Base-by-base conservation (phyloP, 78 protist genomes). In the Polysphondylium violaceum region DNA sequence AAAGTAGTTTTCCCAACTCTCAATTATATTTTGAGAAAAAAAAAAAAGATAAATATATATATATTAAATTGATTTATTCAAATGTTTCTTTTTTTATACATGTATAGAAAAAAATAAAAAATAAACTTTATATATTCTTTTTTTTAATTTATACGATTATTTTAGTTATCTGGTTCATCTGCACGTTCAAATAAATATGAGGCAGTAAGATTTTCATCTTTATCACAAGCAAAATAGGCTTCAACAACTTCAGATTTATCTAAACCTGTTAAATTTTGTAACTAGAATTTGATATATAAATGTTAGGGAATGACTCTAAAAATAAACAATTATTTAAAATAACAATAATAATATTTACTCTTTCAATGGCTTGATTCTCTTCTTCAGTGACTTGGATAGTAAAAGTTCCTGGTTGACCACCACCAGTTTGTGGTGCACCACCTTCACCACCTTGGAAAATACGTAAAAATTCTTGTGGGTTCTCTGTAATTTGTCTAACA, bases 181-280 rank as follows among this genome's bases (percentile, higher is more conserved):
- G 76, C 77, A 55, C 58, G 58, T 56, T 97, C 98, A 61, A 97
- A 90, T 35, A 97, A 88, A 41, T 85, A 95, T 41, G 96, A 95
- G 50, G 98, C 99, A 3, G 99, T 93, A 11, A 96, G 65, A 11
- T 92, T 61, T 63, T 96, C 98, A 73, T 97, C 76, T 86, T 96
- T 97, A 72, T 97, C 98, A 86, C 99, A 97, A 25, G 98, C 97
- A 38, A 97, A 73, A 77, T 94, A 97, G 0, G 99, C 98, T 81
- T 96, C 95, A 53, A 92, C 78, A 53, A 75, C 96, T 1, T 16
- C 51, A 27, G 25, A 19, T n/a, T 93, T 81, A 27, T 67, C 81
- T 33, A 97, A 94, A 3, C 99, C 99, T 29, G 96, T 92, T 11
- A 87, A 86, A 33, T 67, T 88, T 33, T 97, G 90, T 95, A 89